Base-by-base conservation (phyloP, 352 stramenopile genomes). In the Pythium dissimile region DNA sequence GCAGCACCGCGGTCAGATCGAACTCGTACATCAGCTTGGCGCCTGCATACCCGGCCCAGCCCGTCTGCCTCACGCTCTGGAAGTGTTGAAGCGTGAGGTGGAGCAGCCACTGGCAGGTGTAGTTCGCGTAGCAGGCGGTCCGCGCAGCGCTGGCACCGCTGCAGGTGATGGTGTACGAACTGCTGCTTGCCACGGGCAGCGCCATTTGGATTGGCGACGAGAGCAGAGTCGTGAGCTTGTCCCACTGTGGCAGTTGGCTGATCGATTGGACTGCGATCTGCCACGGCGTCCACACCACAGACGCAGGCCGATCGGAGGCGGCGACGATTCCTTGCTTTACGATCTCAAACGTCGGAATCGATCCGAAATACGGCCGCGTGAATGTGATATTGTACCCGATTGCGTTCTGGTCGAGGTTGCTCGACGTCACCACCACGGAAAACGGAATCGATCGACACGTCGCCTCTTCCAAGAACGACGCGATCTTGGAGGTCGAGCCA, bases 181-280 rank as follows among this genome's bases (percentile, higher is more conserved):
- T 30, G 30, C n/a, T 24, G 5, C 24, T 26, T 5, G 3, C 6
- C 4, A n/a, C n/a, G n/a, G 24, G 16, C 13, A n/a, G 53, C 13
- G n/a, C 9, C 18, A 16, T 26, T 7, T 21, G 13, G 5, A 50
- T 32, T 2, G 34, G 15, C 3, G 50, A 28, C 0, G 45, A 47
- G 8, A 67, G 38, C 13, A 51, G 8, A 8, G 27, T 49, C 3
- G 26, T 26, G 3, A 67, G 46, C 52, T 54, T 48, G 21, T 61
- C 48, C 59, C 44, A 61, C 8, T 54, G 37, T 13, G 59, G 59
- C 1, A 31, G 16, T 18, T 62, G 50, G 45, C 54, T 51, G 6
- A 35, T 39, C 0, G 59, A 56, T 23, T 58, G 30, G 38, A 62
- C 23, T 1, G 8, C 10, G 10, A 67, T 5, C 10, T 21, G 21